Base-by-base conservation (phyloP, 2,329 filamentous ascomycete genomes). In the Xylogone sp. region DNA sequence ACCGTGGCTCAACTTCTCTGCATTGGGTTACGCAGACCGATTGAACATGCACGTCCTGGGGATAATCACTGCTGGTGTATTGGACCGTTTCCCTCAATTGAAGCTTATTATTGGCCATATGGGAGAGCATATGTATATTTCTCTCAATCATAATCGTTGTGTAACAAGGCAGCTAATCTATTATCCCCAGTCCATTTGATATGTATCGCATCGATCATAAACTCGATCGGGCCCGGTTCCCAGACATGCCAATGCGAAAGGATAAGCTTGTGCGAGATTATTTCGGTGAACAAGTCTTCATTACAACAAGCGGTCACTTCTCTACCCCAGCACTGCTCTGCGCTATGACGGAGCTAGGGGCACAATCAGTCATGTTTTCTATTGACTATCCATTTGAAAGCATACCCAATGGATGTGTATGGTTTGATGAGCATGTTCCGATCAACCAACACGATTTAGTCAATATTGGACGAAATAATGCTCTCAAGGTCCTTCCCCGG, bases 1-100 rank as follows among this genome's bases (percentile, higher is more conserved):
- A 22, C 76, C 76, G 61, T 84, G 76, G 74, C 75, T 84, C 27
- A 69, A 84, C 46, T 82, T 81, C 1, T 79, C 79, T 1, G 79
- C 80, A 0, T 70, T 82, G 9, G 75, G 71, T 52, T 83, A 83
- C 46, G 79, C 79, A 2, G 75, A 82, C 1, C 80, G 77, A 7
- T 79, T 84, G 50, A 77, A 71, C 53, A 73, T 84, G 0, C 81
- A 84, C 60, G 67, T 76, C 0, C 68, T 84, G 10, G 71, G 73
- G 31, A 71, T 76, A 65, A 68, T 75, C 7, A 73, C 71, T 50
- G 75, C 75, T 54, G 73, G 73, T 50, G 71, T 75, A 18, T 75
- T 75, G 42, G 73, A 76, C 50, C 64, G 73, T 20, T 69, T 73
- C 50, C 74, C 73, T 5, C 68, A 65, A 53, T 64, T 73, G 2